Base-by-base conservation (phyloP, 176 grass and related monocot genomes). In the Musa beccarii region DNA sequence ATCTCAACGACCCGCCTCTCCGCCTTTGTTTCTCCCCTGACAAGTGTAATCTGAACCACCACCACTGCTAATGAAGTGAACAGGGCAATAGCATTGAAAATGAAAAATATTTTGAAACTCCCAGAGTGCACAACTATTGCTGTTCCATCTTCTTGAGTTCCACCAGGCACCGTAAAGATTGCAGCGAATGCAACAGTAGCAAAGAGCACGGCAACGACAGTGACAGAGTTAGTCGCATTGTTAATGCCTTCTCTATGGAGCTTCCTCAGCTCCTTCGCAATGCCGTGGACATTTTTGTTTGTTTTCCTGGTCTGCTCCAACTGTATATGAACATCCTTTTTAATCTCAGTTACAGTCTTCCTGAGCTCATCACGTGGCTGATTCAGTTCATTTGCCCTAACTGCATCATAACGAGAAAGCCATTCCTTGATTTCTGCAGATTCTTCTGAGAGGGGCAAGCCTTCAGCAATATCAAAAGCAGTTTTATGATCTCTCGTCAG, bases 321-420 rank as follows among this genome's bases (percentile, higher is more conserved):
- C n/a, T 72, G 70, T 21, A 52, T 72, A 54, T 72, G 70, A 25
- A 72, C 70, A 53, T 72, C 70, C 19, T 72, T 72, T 23, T 72
- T 72, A 53, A 72, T 72, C 70, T 72, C 70, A 53, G 70, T 72
- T 53, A 72, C 70, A 25, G 70, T 72, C 70, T 72, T 72, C 70
- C 70, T 51, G 51, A 72, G 70, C 70, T 72, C 70, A 54, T 72
- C 70, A 53, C 70, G 70, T 13, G 70, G 70, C 34, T 72, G 70
- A 52, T 72, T 72, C 49, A 72, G 70, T 53, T 72, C 70, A 21
- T 72, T 72, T 21, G 70, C 70, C 51, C 51, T 72, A 17, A 72
- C 70, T 15, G 70, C 70, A 24, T 53, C 70, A 72, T 72, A 72
- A 10, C 70, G 70, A 53, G 51, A 53, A 19, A 72, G 12, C n/a